These are phyloP conservation scores for Protomyces inundatus DNA, from an alignment of 1,139 yeast genomes.

Conservation along the genomic window DNA sequence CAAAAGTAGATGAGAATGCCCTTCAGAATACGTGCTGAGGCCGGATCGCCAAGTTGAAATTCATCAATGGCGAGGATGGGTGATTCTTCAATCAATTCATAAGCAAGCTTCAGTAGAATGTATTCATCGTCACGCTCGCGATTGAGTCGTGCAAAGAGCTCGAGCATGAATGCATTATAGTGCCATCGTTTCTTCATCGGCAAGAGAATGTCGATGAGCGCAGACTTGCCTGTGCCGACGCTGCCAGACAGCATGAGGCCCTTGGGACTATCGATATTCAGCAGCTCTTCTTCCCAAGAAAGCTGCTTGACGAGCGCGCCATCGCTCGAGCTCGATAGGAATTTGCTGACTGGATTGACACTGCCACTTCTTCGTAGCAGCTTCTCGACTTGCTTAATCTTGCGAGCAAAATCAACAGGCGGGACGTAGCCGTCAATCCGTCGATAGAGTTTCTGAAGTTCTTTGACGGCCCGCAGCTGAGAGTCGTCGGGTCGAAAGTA, in stretches of 20 bases:
- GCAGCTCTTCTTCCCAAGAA: slow-evolving; percentile 53
- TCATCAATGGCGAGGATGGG: slow-evolving; percentile 69
- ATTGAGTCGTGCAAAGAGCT: slow-evolving; percentile 63
- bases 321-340: slow-evolving; percentile 28
- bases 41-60: slow-evolving; percentile 86
- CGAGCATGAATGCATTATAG: slow-evolving; percentile 61
- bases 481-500: slow-evolving; percentile 51
- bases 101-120: slow-evolving; percentile 61
- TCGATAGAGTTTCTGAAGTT: slow-evolving; percentile 57
- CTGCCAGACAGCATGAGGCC: slow-evolving; percentile 94
- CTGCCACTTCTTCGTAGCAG: slow-evolving; percentile 27
- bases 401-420: slow-evolving; percentile 48
- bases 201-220: slow-evolving; percentile 92
- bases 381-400: slow-evolving; percentile 44
- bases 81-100: slow-evolving; percentile 54
- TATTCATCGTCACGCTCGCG: slow-evolving; percentile 50
- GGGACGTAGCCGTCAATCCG: slow-evolving; percentile 59
- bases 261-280: slow-evolving; percentile 52
- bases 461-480: slow-evolving; percentile 60
- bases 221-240: slow-evolving; percentile 97
- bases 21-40: slow-evolving; percentile 92
- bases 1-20: slow-evolving; percentile 59
- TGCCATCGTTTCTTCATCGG: slow-evolving; percentile 66
- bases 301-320: slow-evolving; percentile 5
- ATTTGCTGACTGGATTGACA: slow-evolving; percentile 32